Percentiles rank a stretch among this genome's conserved stretches.
Evolutionary conservation across 78 protist species (phyloP).

Genomic region (Pigoraptor vietnamica): DNA sequence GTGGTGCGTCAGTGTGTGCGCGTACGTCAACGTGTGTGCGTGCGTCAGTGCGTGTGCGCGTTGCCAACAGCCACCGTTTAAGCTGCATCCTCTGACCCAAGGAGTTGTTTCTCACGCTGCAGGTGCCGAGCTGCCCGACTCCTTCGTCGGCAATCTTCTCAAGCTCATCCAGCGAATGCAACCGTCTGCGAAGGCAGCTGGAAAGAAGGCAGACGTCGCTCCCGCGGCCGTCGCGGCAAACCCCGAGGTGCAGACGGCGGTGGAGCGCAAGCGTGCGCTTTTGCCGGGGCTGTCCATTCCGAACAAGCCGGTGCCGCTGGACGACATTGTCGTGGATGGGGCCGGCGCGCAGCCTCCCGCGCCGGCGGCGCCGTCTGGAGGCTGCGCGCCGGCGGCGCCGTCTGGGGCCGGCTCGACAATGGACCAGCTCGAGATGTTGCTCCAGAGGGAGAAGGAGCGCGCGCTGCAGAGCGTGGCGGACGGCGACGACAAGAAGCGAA

Average conservation of each 20-base stretch:
- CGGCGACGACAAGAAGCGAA: neutral
- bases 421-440: slow-evolving; percentile 21
- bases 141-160: neutral
- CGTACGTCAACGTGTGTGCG: too few relatives aligned
- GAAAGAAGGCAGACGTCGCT: neutral
- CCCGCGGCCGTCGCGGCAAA: slow-evolving; percentile 5
- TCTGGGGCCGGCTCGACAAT: neutral
- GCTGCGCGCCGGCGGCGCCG: too few relatives aligned
- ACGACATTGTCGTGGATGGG: slow-evolving; percentile 13
- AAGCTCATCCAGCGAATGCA: neutral
- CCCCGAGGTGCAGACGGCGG: neutral
- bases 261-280: neutral
- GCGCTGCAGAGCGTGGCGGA: neutral
- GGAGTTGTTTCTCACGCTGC: too few relatives aligned
- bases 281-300: slow-evolving; percentile 70
- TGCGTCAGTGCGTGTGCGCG: too few relatives aligned
- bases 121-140: slow-evolving; percentile 24
- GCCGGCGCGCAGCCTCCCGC: neutral
- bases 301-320: slow-evolving; percentile 20
- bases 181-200: neutral
- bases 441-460: neutral
- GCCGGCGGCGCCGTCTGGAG: neutral
- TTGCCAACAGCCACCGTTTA: too few relatives aligned
- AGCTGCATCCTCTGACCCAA: too few relatives aligned
- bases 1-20: too few relatives aligned